phyloP scores from a whole-genome alignment of 2,329 filamentous ascomycete genomes.

The Truncatella angustata region DNA sequence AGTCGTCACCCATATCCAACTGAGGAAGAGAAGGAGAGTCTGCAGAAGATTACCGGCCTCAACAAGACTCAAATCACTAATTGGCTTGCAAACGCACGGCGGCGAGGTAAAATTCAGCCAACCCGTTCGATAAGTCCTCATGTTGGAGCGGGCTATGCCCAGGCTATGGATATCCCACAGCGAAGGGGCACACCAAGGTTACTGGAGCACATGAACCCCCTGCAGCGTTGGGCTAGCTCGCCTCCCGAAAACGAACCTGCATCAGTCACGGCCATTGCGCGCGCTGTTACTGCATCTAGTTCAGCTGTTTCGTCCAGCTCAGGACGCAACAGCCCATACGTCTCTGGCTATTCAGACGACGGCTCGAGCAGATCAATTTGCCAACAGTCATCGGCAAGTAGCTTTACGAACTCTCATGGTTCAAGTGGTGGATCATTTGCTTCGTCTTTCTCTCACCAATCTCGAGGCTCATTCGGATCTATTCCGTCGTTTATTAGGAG shows the following conservation, averaged over 20 bases:
- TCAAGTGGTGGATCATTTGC: slow-evolving; percentile 58
- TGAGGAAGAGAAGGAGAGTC: slow-evolving; percentile 78
- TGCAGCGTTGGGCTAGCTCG: slow-evolving; percentile 59
- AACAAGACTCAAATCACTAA: slow-evolving; percentile 84
- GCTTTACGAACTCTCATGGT: slow-evolving; percentile 55
- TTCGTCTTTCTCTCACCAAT: slow-evolving; percentile 58
- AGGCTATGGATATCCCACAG: slow-evolving; percentile 72
- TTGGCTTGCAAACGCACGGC: slow-evolving; percentile 87
- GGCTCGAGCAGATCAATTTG: slow-evolving; percentile 57
- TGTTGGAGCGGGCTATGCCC: slow-evolving; percentile 55
- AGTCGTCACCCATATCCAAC: slow-evolving; percentile 83
- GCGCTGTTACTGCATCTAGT: slow-evolving; percentile 51
- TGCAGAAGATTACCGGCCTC: slow-evolving; percentile 77
- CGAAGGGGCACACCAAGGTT: slow-evolving; percentile 52
- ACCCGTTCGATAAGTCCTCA: slow-evolving; percentile 69
- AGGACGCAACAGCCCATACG: slow-evolving; percentile 56
- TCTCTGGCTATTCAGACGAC: slow-evolving; percentile 59
- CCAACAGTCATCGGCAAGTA: slow-evolving; percentile 59
- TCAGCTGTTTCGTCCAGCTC: slow-evolving; percentile 43
- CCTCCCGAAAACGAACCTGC: slow-evolving; percentile 61
- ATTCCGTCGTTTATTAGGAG: slow-evolving; percentile 40
- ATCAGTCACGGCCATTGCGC: slow-evolving; percentile 56
- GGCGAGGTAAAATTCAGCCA: slow-evolving; percentile 73
- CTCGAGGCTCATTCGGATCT: slow-evolving; percentile 54
- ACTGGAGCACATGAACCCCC: slow-evolving; percentile 52